Evolutionary conservation across 345 rosid species (phyloP).

Genomic region (Aethionema arabicum): DNA sequence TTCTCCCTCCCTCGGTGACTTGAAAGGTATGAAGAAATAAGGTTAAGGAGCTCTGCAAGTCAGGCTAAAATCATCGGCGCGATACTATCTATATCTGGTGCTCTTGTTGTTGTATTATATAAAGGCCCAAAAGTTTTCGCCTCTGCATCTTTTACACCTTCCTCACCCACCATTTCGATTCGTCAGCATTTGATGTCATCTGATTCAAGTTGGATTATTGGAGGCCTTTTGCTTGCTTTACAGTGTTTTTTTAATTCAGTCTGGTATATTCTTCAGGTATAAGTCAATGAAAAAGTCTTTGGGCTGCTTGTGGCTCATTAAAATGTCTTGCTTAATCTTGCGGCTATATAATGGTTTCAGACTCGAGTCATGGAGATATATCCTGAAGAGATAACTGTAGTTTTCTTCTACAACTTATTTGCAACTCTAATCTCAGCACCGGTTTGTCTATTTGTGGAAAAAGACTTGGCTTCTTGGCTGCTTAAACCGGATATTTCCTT

Average conservation of each 20-base stretch:
- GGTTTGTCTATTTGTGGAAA: conserved; percentile 41
- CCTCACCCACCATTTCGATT: conserved; percentile 12
- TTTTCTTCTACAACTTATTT: conserved; percentile 32
- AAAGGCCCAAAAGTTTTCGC: conserved; percentile 27
- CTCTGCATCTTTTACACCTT: too few species aligned
- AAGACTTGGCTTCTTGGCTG: conserved; percentile 37
- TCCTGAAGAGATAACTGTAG: conserved; percentile 35
- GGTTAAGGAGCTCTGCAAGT: conserved; percentile 30
- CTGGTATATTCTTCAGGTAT: conserved; percentile 37
- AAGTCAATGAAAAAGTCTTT: not conserved
- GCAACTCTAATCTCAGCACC: conserved; percentile 32
- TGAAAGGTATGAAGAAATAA: conserved; percentile 29
- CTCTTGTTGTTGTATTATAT: conserved; percentile 32
- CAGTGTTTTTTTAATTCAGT: conserved; percentile 26
- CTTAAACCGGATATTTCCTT: conserved; percentile 36
- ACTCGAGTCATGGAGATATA: conserved; percentile 42
- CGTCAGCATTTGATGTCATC: conserved; percentile 8
- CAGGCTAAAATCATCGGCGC: conserved; percentile 38
- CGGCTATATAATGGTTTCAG: conserved; percentile 25
- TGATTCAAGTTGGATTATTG: conserved; percentile 33
- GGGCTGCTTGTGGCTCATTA: not conserved
- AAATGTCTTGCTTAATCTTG: not conserved
- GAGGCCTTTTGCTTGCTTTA: conserved; percentile 30
- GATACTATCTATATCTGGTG: conserved; percentile 36
- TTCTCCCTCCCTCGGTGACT: not conserved